Conservation (phyloP, 192 early-diverging fungal species). For the Linnemannia hyalina region DNA sequence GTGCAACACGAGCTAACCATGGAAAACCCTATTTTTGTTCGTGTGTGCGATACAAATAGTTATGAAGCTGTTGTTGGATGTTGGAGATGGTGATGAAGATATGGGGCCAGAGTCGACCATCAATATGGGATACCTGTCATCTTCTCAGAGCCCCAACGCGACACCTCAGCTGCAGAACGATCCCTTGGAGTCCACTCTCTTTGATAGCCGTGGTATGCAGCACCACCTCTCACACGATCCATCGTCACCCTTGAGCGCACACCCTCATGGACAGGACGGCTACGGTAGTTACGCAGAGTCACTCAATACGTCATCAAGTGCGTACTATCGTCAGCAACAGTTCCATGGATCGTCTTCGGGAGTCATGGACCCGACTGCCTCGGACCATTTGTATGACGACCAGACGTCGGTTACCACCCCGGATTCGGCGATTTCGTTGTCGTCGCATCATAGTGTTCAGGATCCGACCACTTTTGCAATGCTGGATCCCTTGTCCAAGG, state of each 20-base stretch:
- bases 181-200: not conserved
- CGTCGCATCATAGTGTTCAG: not conserved
- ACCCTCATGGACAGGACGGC: not conserved
- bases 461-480: not conserved
- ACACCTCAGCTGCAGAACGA: constrained; percentile 8
- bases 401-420: not conserved
- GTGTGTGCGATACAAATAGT: constrained; percentile 28
- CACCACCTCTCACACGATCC: not conserved
- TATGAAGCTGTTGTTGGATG: constrained; percentile 62
- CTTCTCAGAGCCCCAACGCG: constrained; percentile 16
- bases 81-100: constrained; percentile 62
- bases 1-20: not conserved
- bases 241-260: not conserved
- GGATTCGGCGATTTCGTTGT: not conserved
- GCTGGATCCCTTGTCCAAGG: not conserved
- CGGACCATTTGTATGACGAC: not conserved
- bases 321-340: not conserved
- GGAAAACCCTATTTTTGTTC: not conserved
- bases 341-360: constrained; percentile 5
- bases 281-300: not conserved
- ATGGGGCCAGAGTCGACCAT: not conserved
- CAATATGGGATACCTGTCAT: constrained; percentile 6
- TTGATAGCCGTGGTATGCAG: not conserved
- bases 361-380: not conserved
- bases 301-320: not conserved